Evolutionary conservation across 192 early-diverging fungal genomes (phyloP), one percentile per base, ranked within the genome.

Genomic region (Coemansia sp.): DNA sequence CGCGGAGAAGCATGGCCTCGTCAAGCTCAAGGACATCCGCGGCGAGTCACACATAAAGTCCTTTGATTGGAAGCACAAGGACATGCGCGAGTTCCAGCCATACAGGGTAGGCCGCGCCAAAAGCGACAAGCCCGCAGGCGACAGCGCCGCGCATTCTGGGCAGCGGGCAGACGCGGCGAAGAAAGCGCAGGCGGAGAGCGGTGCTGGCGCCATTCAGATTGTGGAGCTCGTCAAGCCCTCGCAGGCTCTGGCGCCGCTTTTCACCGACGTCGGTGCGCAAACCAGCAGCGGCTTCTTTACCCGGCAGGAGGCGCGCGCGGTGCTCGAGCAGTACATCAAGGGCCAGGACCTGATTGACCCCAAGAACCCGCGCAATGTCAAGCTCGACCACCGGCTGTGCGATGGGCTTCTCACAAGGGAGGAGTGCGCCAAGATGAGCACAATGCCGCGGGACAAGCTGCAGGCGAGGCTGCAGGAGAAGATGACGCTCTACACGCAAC

Each of bases 1-100:
- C 10, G 86, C 85, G 58, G 94, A 96, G 41, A 96, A 96, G 65
- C 72, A 75, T 22, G 94, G 89, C 18, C 50, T 87, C 10, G 46
- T 94, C 22, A 89, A 91, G 62, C 68, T 88, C 15, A 96, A 94
- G 62, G 94, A 92, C 24, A 72, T 78, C 20, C 72, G 72, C 11
- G 72, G 72, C 5, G 72, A 75, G 25, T 6, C 42, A 40, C 56
- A 67, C 37, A 29, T 75, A 25, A 75, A 75, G 56, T 58, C 59
- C 28, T 40, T 75, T 17, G 53, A 63, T 24, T 67, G 64, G 64
- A 22, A 22, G 18, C 60, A 75, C 29, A n/a, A 30, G 22, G 59
- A 64, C 15, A 51, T 75, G 59, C 29, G 35, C 9, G 23, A 44
- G 9, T 75, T 63, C 45, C 35, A 47, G 40, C 72, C 72, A 3